A percentile compares a stretch with the other conserved stretches of the same genome.
These are phyloP conservation scores for Xylaria sp. DNA, from an alignment of 2,329 filamentous ascomycete species.

Conservation along the genomic window DNA sequence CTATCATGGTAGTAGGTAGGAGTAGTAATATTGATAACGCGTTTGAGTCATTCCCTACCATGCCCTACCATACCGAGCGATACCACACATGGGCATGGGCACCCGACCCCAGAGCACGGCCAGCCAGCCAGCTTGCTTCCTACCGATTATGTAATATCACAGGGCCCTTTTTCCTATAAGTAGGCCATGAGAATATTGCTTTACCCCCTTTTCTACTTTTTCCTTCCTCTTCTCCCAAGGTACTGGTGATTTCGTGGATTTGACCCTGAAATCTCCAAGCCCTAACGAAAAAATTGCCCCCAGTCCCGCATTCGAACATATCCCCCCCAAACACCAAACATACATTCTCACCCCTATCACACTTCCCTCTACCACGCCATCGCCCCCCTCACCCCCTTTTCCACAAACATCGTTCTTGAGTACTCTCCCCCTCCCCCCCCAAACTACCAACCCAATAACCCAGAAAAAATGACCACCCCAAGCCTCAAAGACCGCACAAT, in stretches of 20 bases:
- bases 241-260: too few species aligned
- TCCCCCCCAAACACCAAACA: neutral
- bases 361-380: neutral
- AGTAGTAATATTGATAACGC: conserved; percentile 2
- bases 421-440: neutral
- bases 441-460: neutral
- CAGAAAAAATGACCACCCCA: conserved; percentile 22
- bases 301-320: neutral
- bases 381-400: neutral
- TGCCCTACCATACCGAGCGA: neutral
- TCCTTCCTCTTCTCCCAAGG: too few species aligned
- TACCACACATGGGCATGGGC: neutral
- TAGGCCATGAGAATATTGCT: neutral
- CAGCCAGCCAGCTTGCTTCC: neutral
- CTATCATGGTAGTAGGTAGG: too few species aligned
- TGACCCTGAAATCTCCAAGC: neutral
- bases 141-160: conserved; percentile 3
- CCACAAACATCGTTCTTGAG: neutral
- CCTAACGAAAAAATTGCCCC: neutral
- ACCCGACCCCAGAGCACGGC: neutral
- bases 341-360: neutral
- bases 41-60: neutral
- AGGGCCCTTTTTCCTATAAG: neutral
- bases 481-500: conserved; percentile 37
- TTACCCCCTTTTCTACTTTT: neutral